phyloP scores from a whole-genome alignment of 2,329 filamentous ascomycete species.

The Diaporthe vexans region DNA sequence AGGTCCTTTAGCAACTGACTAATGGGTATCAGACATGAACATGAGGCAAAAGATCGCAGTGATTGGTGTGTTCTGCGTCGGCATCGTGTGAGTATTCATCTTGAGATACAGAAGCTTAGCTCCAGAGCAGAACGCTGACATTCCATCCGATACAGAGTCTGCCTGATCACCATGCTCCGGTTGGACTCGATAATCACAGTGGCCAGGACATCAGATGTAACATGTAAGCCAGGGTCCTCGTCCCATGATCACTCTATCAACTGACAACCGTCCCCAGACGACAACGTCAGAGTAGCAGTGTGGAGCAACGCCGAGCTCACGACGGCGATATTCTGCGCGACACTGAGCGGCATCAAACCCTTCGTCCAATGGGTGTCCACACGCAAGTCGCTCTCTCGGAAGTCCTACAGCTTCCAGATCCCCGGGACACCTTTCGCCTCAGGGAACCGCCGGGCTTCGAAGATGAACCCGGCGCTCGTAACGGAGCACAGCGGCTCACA shows the following conservation, averaged over 20 bases:
- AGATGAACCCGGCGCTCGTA: not conserved
- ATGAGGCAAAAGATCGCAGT: slow-evolving; percentile 16
- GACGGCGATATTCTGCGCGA: slow-evolving; percentile 12
- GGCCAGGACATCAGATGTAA: not conserved
- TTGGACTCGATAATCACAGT: not conserved
- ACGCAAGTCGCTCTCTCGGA: not conserved
- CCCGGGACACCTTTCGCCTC: not conserved
- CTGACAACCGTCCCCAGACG: not conserved
- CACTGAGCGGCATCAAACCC: slow-evolving; percentile 12
- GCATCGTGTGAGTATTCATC: not conserved
- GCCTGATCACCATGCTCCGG: not conserved
- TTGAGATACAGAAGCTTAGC: not conserved
- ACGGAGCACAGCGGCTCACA: not conserved
- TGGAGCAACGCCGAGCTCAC: slow-evolving; percentile 25
- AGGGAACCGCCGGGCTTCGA: not conserved
- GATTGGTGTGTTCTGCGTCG: slow-evolving; percentile 13
- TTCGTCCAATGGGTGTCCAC: slow-evolving; percentile 21
- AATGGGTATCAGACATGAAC: not conserved
- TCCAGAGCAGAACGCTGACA: not conserved
- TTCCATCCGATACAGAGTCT: not conserved
- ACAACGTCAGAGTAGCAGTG: not conserved
- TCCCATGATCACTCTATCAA: no score
- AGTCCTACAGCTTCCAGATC: slow-evolving; percentile 11
- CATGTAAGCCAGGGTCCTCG: no score
- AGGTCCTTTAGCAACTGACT: not conserved